Percentiles rank a stretch among this genome's conserved stretches.
Evolutionary conservation across 495 filamentous ascomycete genomes (phyloP).

Genomic region (Penicillium cosmopolitanum): DNA sequence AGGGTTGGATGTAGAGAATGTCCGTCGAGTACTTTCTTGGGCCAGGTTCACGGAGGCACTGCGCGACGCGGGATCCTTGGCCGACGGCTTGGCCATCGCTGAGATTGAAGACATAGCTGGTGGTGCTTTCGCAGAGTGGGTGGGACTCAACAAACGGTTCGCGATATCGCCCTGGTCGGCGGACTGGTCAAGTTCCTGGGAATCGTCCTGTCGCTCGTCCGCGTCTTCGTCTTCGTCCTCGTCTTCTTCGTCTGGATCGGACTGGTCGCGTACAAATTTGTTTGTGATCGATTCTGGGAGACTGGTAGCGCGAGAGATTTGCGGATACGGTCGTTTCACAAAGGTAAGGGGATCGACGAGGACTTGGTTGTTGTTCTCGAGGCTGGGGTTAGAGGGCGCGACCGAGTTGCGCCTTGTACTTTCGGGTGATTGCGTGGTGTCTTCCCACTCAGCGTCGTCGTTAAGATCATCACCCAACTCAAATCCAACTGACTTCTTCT

Average conservation of each 20-base stretch:
- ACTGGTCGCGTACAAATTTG: slow-evolving; percentile 32
- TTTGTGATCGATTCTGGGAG: slow-evolving; percentile 48
- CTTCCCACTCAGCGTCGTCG: slow-evolving; percentile 54
- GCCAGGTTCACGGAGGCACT: slow-evolving; percentile 45
- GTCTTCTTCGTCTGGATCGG: slow-evolving; percentile 27
- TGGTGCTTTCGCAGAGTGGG: slow-evolving; percentile 48
- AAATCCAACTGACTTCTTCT: slow-evolving; percentile 55
- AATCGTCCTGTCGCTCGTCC: slow-evolving; percentile 23
- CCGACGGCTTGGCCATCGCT: slow-evolving; percentile 42
- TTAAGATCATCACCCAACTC: slow-evolving; percentile 50
- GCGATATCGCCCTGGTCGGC: slow-evolving; percentile 44
- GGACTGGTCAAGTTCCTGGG: slow-evolving; percentile 18
- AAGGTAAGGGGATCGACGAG: slow-evolving; percentile 52
- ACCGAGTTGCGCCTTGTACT: slow-evolving; percentile 52
- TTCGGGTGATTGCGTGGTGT: slow-evolving; percentile 56
- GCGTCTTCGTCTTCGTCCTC: slow-evolving; percentile 33
- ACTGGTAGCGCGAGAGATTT: slow-evolving; percentile 47
- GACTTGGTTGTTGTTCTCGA: slow-evolving; percentile 45
- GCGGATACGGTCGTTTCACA: slow-evolving; percentile 51
- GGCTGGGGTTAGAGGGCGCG: slow-evolving; percentile 44
- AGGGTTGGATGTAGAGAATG: slow-evolving; percentile 33
- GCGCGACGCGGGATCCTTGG: slow-evolving; percentile 37
- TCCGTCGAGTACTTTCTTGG: slow-evolving; percentile 42
- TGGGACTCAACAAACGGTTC: slow-evolving; percentile 44
- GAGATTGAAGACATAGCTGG: slow-evolving; percentile 55